Evolutionary conservation across 2,329 filamentous ascomycete species (phyloP).

Genomic region (Colletotrichum destructivum): DNA sequence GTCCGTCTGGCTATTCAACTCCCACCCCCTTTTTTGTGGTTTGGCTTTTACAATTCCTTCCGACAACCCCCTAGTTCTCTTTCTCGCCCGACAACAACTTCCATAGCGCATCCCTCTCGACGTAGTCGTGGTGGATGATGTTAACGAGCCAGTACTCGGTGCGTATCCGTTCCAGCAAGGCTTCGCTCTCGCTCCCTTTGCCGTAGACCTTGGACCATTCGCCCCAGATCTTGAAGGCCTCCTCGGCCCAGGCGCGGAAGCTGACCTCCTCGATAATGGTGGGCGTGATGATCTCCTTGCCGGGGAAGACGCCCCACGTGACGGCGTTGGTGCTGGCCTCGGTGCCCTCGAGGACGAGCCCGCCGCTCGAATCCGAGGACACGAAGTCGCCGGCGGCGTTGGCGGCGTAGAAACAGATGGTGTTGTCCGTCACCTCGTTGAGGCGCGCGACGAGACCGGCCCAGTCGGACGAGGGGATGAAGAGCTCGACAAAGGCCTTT

Average conservation of each 20-base stretch:
- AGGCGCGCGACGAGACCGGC: conserved; percentile 67
- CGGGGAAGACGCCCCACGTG: conserved; percentile 95
- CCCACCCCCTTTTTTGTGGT: background rate
- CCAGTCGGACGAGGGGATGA: conserved; percentile 85
- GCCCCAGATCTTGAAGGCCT: conserved; percentile 94
- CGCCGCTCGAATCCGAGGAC: conserved; percentile 72
- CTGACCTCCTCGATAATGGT: conserved; percentile 97
- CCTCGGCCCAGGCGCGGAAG: conserved; percentile 94
- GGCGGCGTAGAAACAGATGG: conserved; percentile 89
- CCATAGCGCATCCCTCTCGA: conserved; percentile 82
- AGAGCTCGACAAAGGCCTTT: conserved; percentile 98
- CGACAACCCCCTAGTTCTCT: conserved; percentile 6
- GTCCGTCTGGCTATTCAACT: background rate
- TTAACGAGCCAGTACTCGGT: conserved; percentile 91
- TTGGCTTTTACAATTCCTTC: background rate
- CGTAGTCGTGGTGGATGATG: conserved; percentile 85
- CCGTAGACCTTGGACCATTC: conserved; percentile 95
- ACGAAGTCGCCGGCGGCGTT: conserved; percentile 85
- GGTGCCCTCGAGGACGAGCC: conserved; percentile 49
- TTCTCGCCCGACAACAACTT: conserved; percentile 68
- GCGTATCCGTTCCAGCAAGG: conserved; percentile 77
- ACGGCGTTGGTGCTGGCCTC: conserved; percentile 86
- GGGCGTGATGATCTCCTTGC: conserved; percentile 95
- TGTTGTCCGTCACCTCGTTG: conserved; percentile 71
- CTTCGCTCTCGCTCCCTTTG: conserved; percentile 78